Evolutionary conservation across 1,139 yeast genomes (phyloP).

Genomic region (Candida sanyaensis): DNA sequence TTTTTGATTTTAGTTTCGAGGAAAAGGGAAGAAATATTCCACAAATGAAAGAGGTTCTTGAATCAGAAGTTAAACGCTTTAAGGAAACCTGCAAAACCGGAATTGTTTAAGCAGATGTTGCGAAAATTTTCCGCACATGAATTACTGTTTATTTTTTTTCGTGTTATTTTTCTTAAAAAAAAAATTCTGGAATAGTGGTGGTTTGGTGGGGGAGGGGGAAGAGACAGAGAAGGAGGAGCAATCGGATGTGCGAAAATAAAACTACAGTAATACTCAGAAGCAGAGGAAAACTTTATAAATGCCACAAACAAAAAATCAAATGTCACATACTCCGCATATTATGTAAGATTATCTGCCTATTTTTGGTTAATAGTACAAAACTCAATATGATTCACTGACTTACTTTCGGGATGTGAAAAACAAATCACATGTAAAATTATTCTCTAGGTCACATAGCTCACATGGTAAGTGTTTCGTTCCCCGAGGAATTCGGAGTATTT

Average conservation of each 20-base stretch:
- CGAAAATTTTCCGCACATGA: background rate
- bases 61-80: constrained; percentile 45
- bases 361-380: background rate
- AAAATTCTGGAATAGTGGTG: too few species aligned
- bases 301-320: background rate
- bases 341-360: too few species aligned
- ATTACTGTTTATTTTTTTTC: background rate
- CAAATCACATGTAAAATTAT: background rate
- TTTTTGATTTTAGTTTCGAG: constrained; percentile 69
- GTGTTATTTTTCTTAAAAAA: too few species aligned
- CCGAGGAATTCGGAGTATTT: constrained; percentile 1
- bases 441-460: background rate
- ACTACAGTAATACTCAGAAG: background rate
- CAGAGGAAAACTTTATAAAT: too few species aligned
- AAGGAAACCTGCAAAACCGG: constrained; percentile 16
- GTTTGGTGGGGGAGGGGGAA: too few species aligned
- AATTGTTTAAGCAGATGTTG: constrained; percentile 3
- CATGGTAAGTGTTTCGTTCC: background rate
- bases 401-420: background rate
- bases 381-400: background rate
- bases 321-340: background rate
- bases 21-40: constrained; percentile 31
- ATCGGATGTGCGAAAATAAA: background rate
- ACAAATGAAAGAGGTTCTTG: constrained; percentile 47
- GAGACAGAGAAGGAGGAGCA: too few species aligned